phyloP scores from a whole-genome alignment of 208 protist genomes.

The Trichomonas gallinae region DNA sequence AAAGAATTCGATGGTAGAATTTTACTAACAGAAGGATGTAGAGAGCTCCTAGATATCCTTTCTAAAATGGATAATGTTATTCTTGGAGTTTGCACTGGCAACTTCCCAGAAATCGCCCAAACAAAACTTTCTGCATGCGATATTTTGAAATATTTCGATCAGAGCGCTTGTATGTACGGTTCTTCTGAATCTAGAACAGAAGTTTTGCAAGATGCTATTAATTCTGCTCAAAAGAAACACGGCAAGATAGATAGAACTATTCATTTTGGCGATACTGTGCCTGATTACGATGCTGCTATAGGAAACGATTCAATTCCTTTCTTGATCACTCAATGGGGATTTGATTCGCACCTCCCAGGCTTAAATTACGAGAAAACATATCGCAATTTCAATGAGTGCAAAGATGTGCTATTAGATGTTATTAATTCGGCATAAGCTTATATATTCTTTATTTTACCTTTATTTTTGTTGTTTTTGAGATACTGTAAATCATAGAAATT shows the following conservation, averaged over 20 bases:
- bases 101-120: neutral
- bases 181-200: neutral
- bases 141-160: neutral
- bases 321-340: neutral
- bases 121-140: neutral
- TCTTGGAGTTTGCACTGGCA: neutral
- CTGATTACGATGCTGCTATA: neutral
- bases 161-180: neutral
- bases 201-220: neutral
- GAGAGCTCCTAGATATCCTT: neutral
- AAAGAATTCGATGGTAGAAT: neutral
- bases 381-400: neutral
- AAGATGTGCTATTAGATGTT: neutral
- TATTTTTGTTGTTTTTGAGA: neutral
- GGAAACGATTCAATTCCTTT: neutral
- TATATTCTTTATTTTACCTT: neutral
- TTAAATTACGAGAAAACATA: neutral
- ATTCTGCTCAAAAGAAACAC: neutral
- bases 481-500: too few species aligned
- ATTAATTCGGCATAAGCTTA: neutral
- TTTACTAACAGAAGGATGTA: neutral
- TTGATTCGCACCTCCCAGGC: neutral
- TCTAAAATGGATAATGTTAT: neutral
- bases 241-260: neutral
- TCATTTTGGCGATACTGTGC: neutral